Evolutionary conservation across 305 asterid genomes (phyloP).

Genomic region (Galium porrigens): DNA sequence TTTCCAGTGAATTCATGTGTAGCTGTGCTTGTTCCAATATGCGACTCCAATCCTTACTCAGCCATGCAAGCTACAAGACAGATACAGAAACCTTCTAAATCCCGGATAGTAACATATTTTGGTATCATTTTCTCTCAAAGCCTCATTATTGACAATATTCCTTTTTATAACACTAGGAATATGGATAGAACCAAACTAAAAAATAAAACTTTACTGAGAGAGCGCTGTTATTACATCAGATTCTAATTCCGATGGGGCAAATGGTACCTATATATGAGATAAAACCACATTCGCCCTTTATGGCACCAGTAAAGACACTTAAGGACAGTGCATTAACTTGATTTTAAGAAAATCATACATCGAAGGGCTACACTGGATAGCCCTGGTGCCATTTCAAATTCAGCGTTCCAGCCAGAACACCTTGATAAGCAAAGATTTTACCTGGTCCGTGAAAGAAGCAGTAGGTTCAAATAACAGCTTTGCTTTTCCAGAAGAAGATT

Average conservation of each 20-base stretch:
- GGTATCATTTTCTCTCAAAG: background rate
- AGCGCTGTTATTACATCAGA: background rate
- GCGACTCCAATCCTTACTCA: conserved; percentile 55
- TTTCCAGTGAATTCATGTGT: conserved; percentile 89
- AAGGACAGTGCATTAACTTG: background rate
- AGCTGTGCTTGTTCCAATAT: conserved; percentile 61
- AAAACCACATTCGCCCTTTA: background rate
- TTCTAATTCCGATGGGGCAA: background rate
- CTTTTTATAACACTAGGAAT: background rate
- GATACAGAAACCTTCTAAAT: background rate
- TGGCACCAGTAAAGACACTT: background rate
- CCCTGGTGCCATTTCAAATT: background rate
- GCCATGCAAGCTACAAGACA: conserved; percentile 44
- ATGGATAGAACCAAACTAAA: background rate
- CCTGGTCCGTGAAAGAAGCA: conserved; percentile 55
- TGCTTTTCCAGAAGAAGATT: conserved; percentile 28
- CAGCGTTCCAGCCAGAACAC: background rate
- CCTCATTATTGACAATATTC: background rate
- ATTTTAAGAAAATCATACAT: background rate
- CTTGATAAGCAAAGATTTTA: conserved; percentile 16
- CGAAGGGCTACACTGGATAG: background rate
- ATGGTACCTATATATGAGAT: background rate
- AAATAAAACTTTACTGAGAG: background rate
- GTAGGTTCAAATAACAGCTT: conserved; percentile 42
- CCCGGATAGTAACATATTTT: background rate